These are phyloP conservation scores for Fraxinus anomala DNA, from an alignment of 257 asterid genomes.

Conservation along the genomic window DNA sequence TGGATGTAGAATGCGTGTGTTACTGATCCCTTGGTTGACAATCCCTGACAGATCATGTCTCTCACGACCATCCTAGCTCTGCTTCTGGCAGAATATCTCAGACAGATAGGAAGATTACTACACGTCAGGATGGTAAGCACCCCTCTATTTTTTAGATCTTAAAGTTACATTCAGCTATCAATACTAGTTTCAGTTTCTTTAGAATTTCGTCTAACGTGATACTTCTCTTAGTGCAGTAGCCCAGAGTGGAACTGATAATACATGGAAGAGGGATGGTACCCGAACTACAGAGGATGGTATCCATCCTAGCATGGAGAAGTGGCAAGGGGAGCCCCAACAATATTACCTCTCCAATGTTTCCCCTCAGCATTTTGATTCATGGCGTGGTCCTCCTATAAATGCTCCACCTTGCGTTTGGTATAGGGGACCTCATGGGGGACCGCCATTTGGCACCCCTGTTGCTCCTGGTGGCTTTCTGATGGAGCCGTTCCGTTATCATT, in stretches of 20 bases:
- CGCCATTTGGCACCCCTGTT: constrained; percentile 73
- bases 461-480: constrained; percentile 82
- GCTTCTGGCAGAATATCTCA: constrained; percentile 58
- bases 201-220: constrained; percentile 12
- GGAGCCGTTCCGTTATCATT: constrained; percentile 78
- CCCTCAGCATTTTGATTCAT: constrained; percentile 77
- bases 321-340: constrained; percentile 85
- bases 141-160: constrained; percentile 13
- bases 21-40: constrained; percentile 29
- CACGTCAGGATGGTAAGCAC: constrained; percentile 57
- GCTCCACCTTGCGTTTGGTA: constrained; percentile 78
- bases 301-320: constrained; percentile 56
- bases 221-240: constrained; percentile 53
- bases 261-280: constrained; percentile 65
- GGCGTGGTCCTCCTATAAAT: constrained; percentile 86
- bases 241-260: constrained; percentile 45
- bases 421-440: constrained; percentile 80
- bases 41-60: constrained; percentile 49
- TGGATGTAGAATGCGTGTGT: constrained; percentile 7
- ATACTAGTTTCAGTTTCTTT: constrained; percentile 7
- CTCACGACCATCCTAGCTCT: constrained; percentile 58
- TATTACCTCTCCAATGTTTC: constrained; percentile 55
- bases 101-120: constrained; percentile 42
- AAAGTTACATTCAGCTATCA: not conserved
- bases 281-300: constrained; percentile 54